These are phyloP conservation scores for Hamamelis virginiana DNA, from an alignment of 164 flowering plant species.

Conservation along the genomic window DNA sequence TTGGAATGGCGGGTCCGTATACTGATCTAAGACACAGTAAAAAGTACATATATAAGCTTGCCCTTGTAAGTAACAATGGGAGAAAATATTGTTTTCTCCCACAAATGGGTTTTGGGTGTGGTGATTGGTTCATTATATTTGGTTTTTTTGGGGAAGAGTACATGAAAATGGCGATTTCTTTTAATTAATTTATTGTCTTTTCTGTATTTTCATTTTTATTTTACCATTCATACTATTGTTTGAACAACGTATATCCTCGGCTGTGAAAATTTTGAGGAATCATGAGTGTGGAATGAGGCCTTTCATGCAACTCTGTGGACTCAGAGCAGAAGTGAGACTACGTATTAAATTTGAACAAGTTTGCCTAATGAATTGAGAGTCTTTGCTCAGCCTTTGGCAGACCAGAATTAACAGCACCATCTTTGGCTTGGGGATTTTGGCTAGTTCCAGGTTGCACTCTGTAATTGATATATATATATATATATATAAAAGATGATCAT, in stretches of 20 bases:
- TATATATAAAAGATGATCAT: too few species aligned
- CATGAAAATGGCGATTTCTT: background rate
- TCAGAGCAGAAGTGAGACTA: background rate
- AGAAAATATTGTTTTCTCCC: background rate
- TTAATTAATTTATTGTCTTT: background rate
- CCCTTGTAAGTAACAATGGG: background rate
- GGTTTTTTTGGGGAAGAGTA: background rate
- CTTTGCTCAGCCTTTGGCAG: too few species aligned
- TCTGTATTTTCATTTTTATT: background rate
- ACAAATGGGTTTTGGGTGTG: background rate
- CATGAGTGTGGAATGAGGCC: background rate
- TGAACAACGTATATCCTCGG: background rate
- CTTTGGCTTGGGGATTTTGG: too few species aligned
- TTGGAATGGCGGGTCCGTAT: constrained; percentile 1
- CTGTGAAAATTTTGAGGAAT: background rate
- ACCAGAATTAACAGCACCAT: too few species aligned
- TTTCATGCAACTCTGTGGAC: background rate
- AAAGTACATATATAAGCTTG: background rate
- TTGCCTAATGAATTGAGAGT: too few species aligned
- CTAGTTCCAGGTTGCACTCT: too few species aligned
- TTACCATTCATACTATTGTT: background rate
- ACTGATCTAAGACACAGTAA: background rate
- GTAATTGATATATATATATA: too few species aligned
- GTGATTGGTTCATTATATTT: background rate
- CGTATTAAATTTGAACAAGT: too few species aligned